Conservation (phyloP, 805 yeast species). For the Clavispora carvajalis region DNA sequence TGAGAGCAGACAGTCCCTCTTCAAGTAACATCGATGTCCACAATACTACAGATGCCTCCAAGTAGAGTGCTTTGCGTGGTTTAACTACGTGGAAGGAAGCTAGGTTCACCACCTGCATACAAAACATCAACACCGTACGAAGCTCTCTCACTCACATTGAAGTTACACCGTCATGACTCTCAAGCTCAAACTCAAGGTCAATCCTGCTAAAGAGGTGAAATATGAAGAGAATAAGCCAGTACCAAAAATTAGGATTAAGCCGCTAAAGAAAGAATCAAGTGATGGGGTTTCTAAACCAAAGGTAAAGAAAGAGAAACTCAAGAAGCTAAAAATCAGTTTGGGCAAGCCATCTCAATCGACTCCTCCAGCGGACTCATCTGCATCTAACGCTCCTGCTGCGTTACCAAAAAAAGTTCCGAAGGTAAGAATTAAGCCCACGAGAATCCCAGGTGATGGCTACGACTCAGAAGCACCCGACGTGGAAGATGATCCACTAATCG, state of each 20-base stretch:
- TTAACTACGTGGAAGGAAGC: too few relatives aligned
- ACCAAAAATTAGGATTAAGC: constrained; percentile 20
- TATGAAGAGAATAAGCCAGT: constrained; percentile 5
- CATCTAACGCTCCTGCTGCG: constrained; percentile 4
- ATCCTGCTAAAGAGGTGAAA: constrained; percentile 6
- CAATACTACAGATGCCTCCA: too few relatives aligned
- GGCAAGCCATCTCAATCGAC: constrained; percentile 6
- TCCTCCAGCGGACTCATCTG: not conserved
- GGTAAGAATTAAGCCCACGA: constrained; percentile 50
- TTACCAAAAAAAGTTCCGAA: constrained; percentile 30
- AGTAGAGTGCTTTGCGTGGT: too few relatives aligned
- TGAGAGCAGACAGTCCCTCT: too few relatives aligned
- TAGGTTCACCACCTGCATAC: too few relatives aligned
- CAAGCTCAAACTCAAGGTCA: constrained; percentile 18
- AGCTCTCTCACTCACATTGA: not conserved
- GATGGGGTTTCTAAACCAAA: constrained; percentile 10
- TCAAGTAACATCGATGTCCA: too few relatives aligned
- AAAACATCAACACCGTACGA: not conserved
- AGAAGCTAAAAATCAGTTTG: constrained; percentile 23
- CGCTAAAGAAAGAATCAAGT: constrained; percentile 11
- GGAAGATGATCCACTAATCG: constrained; percentile 90
- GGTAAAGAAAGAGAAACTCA: constrained; percentile 15
- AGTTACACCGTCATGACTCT: constrained; percentile 15
- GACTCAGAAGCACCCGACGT: constrained; percentile 95
- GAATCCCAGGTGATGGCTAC: constrained; percentile 91